Conservation (phyloP, 1,284 basidiomycete genomes). For the Fistulinella cinereoalba region DNA sequence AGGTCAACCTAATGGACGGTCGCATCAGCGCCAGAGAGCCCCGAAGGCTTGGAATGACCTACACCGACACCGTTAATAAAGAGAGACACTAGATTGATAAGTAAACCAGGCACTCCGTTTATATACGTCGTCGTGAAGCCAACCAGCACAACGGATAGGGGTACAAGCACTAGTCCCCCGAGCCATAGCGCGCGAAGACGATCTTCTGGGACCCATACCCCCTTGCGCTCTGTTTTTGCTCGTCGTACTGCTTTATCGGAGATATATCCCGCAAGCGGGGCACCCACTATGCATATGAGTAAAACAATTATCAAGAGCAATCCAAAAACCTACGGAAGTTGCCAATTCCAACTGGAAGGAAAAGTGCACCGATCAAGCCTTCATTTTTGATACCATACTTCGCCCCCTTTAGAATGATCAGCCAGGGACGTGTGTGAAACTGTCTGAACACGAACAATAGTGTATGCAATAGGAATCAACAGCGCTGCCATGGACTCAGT, state of each 20-base stretch:
- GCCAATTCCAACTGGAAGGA: conserved; percentile 58
- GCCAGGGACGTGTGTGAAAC: not conserved
- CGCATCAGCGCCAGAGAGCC: not conserved
- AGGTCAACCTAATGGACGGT: conserved; percentile 38
- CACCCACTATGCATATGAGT: conserved; percentile 41
- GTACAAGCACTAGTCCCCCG: conserved; percentile 44
- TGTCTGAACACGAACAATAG: conserved; percentile 23
- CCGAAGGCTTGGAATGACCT: conserved; percentile 10
- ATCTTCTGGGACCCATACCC: conserved; percentile 57
- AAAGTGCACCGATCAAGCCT: conserved; percentile 58
- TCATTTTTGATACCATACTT: conserved; percentile 59
- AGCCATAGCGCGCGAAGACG: conserved; percentile 49
- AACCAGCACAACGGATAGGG: conserved; percentile 24
- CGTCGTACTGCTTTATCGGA: conserved; percentile 49
- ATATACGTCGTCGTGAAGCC: conserved; percentile 35
- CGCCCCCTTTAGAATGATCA: conserved; percentile 39
- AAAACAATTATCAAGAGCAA: not conserved
- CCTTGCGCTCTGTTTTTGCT: conserved; percentile 49
- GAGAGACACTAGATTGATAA: conserved; percentile 41
- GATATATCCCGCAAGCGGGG: conserved; percentile 48
- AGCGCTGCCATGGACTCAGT: conserved; percentile 34
- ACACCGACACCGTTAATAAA: conserved; percentile 53
- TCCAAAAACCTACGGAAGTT: conserved; percentile 48
- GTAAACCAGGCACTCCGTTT: conserved; percentile 39
- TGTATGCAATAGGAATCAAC: conserved; percentile 35